Base-by-base conservation (phyloP, 768 basidiomycete species). In the Rossbeevera mucosa region DNA sequence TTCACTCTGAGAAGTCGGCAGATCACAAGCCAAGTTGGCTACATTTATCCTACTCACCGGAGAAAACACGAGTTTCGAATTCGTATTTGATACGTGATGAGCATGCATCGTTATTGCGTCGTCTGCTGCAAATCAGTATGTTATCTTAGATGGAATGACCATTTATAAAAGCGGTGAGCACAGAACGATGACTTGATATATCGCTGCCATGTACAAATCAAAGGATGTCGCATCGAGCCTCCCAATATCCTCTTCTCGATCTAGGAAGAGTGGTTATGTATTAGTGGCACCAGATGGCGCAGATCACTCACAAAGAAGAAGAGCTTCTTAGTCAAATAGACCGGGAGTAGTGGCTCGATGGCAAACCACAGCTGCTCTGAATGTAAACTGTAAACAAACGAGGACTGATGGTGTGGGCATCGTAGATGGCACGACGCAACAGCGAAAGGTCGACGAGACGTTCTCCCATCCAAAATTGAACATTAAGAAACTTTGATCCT, bases 351-450 rank as follows among this genome's bases (percentile, higher is more conserved):
- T 0, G 9, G 20, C 20, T 63, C 59, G 13, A 67, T 50, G 4
- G 63, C 49, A 44, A 31, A 47, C 64, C 64, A 66, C 7, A 59
- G 22, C 12, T 60, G 41, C 1, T 42, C 31, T 11, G 60, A 7
- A 63, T 22, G 13, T 20, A 22, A 28, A 57, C 20, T 13, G 8
- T 22, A 21, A 65, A 64, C 24, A 62, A 25, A 12, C 20, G 45
- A 38, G 64, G 65, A 22, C 55, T 62, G 42, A 66, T 54, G 3
- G 47, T n/a, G 18, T 67, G 56, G 5, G 67, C 47, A n/a, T 67
- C 64, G 36, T 42, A 41, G 24, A 58, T 47, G 9, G 43, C 65
- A 21, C 57, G 64, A 2, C 48, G 29, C 21, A 67, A 33, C 3
- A 61, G 31, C 0, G 45, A 9, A 56, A 7, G 8, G 22, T 25